Conservation (phyloP, 345 rosid species). For the Eucalyptus polyanthemos region DNA sequence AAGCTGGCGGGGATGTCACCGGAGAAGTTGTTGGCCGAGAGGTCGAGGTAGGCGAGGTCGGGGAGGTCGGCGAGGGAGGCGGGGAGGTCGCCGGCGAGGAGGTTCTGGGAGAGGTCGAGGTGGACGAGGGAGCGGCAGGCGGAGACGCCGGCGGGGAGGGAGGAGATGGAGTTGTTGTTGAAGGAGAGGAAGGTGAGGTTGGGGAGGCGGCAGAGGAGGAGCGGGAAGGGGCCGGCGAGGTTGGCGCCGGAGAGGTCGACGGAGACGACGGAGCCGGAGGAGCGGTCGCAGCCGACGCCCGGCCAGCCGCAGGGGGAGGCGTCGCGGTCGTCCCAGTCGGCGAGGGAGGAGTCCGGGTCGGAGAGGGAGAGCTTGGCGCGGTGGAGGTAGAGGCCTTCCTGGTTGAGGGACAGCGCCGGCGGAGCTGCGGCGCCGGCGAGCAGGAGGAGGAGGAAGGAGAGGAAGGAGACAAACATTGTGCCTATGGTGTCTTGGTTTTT, state of each 20-base stretch:
- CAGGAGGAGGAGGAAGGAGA: background rate
- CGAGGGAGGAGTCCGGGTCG: constrained; percentile 25
- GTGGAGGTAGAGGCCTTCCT: constrained; percentile 29
- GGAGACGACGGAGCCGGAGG: constrained; percentile 39
- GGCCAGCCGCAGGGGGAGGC: constrained; percentile 26
- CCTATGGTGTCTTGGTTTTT: background rate
- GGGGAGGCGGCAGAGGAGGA: constrained; percentile 58
- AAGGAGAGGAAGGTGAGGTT: constrained; percentile 41
- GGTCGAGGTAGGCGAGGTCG: constrained; percentile 39
- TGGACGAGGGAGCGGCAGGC: constrained; percentile 39
- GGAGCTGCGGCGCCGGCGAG: background rate
- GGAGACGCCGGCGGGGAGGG: constrained; percentile 52
- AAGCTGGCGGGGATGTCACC: constrained; percentile 72
- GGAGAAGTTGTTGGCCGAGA: constrained; percentile 80
- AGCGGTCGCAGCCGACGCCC: constrained; percentile 18
- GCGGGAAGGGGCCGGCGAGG: constrained; percentile 71
- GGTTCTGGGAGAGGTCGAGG: constrained; percentile 78
- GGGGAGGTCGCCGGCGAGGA: constrained; percentile 65
- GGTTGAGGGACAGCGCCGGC: constrained; percentile 14
- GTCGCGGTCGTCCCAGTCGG: constrained; percentile 30
- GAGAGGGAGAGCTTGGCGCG: constrained; percentile 12
- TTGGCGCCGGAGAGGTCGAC: constrained; percentile 46
- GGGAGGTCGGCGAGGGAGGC: constrained; percentile 44
- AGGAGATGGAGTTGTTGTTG: constrained; percentile 43
- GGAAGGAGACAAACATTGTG: background rate